phyloP scores from a whole-genome alignment of 345 rosid species.

The Psidium friedrichsthalianum region DNA sequence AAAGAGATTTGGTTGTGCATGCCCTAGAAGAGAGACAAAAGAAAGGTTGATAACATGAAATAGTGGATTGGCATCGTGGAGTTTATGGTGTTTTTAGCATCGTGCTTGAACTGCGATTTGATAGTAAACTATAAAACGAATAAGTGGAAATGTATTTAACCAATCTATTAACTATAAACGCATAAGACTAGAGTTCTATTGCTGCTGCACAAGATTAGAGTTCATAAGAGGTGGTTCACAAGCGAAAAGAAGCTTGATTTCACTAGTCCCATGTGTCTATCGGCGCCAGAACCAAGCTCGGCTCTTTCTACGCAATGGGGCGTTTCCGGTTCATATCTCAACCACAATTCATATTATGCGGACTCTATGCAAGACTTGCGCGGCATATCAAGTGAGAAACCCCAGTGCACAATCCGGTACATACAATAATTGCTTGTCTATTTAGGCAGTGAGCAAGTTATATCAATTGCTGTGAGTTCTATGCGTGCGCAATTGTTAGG shows the following conservation, averaged over 20 bases:
- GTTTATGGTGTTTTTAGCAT: neutral
- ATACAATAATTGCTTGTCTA: neutral
- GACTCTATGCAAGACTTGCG: neutral
- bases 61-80: neutral
- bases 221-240: neutral
- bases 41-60: neutral
- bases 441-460: neutral
- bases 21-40: neutral
- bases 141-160: neutral
- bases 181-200: neutral
- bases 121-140: neutral
- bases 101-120: neutral
- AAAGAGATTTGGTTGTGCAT: too few relatives aligned
- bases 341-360: neutral
- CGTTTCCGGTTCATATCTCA: neutral
- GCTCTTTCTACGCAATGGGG: neutral
- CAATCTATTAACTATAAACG: neutral
- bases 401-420: neutral
- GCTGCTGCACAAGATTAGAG: neutral
- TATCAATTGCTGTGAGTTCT: neutral
- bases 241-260: neutral
- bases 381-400: neutral
- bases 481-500: neutral
- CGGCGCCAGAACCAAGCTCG: neutral
- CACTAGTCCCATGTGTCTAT: neutral